Base-by-base conservation (phyloP, 345 rosid species). In the Rhizophora apiculata region DNA sequence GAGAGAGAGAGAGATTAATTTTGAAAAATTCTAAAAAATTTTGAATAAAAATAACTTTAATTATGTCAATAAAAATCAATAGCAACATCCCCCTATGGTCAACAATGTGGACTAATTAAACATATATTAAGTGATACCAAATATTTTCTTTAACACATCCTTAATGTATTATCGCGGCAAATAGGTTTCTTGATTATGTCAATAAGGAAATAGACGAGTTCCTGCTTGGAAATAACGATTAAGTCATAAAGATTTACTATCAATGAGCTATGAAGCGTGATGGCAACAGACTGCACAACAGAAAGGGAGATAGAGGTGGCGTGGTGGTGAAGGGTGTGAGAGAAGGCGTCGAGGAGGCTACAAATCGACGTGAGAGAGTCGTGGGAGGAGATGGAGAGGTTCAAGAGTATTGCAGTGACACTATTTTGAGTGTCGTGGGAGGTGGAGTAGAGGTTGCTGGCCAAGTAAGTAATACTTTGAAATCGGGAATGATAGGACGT, bases 381-480 rank as follows among this genome's bases (percentile, higher is more conserved):
- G 55, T 88, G 87, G 11, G 89, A 79, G 31, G 87, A 68, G 76
- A 93, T 91, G 3, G 94, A 91, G 59, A 94, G 79, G 71, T 93
- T 93, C 18, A 91, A 82, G 59, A 94, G 94, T 9, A 95, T 82
- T 0, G 92, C 90, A 60, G 97, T 83, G 65, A 97, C 96, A 84
- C 89, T 89, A 29, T 94, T 97, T 29, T 94, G 97, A 6, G 76
- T 60, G 1, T 80, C 81, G 54, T 81, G 82, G 0, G 92, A 81
- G 6, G 90, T 70, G 0, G 95, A 87, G 78, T 91, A 89, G 13
- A 91, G 96, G 16, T 83, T 82, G 71, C 89, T 97, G 51, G 95
- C 68, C 11, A 94, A 78, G 76, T 84, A 94, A 96, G 97, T 32
- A 94, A 78, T 16, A 96, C 93, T 1, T 96, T 97, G 64, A 89